phyloP scores from a whole-genome alignment of 306 rosid genomes.

The Sindora glabra region DNA sequence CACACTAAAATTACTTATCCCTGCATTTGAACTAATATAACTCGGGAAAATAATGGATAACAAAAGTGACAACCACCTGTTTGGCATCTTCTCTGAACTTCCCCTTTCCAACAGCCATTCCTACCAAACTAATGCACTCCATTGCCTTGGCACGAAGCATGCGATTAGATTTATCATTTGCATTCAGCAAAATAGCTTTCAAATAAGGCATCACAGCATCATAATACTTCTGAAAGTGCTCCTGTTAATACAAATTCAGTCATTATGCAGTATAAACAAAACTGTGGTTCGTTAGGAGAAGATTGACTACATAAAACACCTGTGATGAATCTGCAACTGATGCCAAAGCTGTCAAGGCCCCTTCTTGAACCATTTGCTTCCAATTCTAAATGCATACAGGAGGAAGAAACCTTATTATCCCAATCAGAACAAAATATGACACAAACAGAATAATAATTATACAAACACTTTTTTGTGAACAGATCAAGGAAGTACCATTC shows the following conservation, averaged over 20 bases:
- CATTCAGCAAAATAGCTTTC: constrained; percentile 87
- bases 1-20: not conserved
- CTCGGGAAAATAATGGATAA: not conserved
- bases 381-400: constrained; percentile 35
- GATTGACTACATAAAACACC: constrained; percentile 26
- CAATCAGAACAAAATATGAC: not conserved
- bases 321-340: constrained; percentile 83
- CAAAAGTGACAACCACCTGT: constrained; percentile 45
- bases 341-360: constrained; percentile 68
- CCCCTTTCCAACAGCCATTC: constrained; percentile 99
- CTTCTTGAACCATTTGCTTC: constrained; percentile 76
- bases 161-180: constrained; percentile 84
- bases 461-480: not conserved
- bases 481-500: not conserved
- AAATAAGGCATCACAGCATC: constrained; percentile 92
- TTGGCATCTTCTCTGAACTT: constrained; percentile 95
- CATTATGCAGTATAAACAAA: not conserved
- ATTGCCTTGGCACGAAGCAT: constrained; percentile 99
- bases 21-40: not conserved
- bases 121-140: constrained; percentile 99
- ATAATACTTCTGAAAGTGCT: constrained; percentile 67
- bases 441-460: not conserved
- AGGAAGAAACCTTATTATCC: not conserved
- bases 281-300: not conserved
- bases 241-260: constrained; percentile 31